A percentile compares a stretch with the other conserved stretches of the same genome.
These are phyloP conservation scores for Hyaloscypha bicolor DNA, from an alignment of 495 filamentous ascomycete genomes.

Conservation along the genomic window DNA sequence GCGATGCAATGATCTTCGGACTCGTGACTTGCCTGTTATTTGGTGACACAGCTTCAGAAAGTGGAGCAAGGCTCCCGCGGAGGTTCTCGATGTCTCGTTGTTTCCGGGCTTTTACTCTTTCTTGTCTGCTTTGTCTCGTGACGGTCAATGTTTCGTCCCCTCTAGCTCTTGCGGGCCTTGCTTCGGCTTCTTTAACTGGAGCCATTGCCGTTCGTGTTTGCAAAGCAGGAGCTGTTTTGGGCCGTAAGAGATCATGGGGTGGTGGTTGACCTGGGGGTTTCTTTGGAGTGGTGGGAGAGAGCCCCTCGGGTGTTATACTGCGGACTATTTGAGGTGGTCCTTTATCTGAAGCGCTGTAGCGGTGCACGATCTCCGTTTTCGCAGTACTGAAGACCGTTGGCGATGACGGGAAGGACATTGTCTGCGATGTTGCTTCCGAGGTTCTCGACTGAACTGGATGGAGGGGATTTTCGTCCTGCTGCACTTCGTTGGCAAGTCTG, in stretches of 20 bases:
- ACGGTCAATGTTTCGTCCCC: not conserved
- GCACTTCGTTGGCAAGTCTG: not conserved
- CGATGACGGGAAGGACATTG: not conserved
- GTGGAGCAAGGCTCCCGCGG: not conserved
- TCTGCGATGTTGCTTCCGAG: not conserved
- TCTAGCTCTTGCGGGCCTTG: not conserved
- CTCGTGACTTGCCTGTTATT: not conserved
- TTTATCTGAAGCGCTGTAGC: not conserved
- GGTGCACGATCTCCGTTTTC: not conserved
- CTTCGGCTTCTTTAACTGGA: not conserved
- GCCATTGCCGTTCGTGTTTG: not conserved
- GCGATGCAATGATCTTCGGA: conserved; percentile 1
- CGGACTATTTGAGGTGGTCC: not conserved
- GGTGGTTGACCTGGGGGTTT: not conserved
- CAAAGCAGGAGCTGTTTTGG: not conserved
- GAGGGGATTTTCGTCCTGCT: not conserved
- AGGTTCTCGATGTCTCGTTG: conserved; percentile 23
- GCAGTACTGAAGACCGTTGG: not conserved
- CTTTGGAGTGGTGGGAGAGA: not conserved
- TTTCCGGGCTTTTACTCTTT: conserved; percentile 28
- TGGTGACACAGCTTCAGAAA: not conserved
- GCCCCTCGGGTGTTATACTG: not conserved
- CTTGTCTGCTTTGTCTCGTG: conserved; percentile 15
- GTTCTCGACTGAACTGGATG: not conserved
- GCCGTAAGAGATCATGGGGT: not conserved